phyloP scores from a whole-genome alignment of 1,139 yeast species.

The Candida buenavistaensis region DNA sequence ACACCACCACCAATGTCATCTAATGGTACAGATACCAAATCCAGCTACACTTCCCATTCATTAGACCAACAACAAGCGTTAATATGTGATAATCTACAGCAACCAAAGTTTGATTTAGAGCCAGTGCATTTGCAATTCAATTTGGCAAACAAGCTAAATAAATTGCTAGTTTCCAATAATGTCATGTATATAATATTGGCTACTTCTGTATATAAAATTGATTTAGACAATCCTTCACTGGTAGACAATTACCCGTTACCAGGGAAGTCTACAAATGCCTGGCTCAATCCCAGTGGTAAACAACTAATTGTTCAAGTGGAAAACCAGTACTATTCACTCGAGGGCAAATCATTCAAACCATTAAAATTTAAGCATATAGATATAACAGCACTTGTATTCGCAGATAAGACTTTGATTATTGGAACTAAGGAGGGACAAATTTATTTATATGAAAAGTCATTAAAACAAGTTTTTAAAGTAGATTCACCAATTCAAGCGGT shows the following conservation, averaged over 20 bases:
- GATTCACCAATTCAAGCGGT: slow-evolving; percentile 20
- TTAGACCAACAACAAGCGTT: slow-evolving; percentile 14
- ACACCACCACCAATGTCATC: no score
- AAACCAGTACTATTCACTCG: slow-evolving; percentile 27
- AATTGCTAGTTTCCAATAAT: slow-evolving; percentile 31
- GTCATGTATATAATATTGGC: slow-evolving; percentile 35
- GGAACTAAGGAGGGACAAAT: slow-evolving; percentile 31
- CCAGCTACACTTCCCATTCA: slow-evolving; percentile 15
- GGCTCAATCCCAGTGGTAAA: slow-evolving; percentile 43
- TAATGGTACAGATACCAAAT: slow-evolving; percentile 5
- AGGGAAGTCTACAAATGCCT: slow-evolving; percentile 25
- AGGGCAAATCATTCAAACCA: slow-evolving; percentile 33
- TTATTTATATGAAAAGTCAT: slow-evolving; percentile 34
- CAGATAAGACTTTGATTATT: slow-evolving; percentile 26
- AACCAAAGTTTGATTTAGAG: slow-evolving; percentile 37
- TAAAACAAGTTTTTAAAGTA: slow-evolving; percentile 29
- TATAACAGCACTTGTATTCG: slow-evolving; percentile 28
- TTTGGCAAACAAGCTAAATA: slow-evolving; percentile 26
- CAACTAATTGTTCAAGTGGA: slow-evolving; percentile 35
- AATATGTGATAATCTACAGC: slow-evolving; percentile 15
- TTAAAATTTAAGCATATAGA: slow-evolving; percentile 32
- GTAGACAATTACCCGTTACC: slow-evolving; percentile 31
- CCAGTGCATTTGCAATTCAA: slow-evolving; percentile 45
- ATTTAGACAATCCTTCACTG: slow-evolving; percentile 38
- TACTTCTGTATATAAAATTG: slow-evolving; percentile 28